phyloP scores from a whole-genome alignment of 768 basidiomycete species.

The Termitomyces titanicus region DNA sequence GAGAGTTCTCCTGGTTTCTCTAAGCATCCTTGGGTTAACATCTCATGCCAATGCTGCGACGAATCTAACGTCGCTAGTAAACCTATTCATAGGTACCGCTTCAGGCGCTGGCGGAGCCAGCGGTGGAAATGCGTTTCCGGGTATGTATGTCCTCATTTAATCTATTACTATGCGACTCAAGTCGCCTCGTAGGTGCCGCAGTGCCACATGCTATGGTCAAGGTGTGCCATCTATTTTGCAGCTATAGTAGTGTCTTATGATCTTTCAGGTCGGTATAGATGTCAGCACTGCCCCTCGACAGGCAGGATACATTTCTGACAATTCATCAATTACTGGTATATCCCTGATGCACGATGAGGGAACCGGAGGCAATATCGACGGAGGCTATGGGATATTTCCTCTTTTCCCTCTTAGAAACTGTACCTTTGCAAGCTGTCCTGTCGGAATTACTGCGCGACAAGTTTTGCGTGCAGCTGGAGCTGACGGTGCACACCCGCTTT shows the following conservation, averaged over 20 bases:
- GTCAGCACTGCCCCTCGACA: constrained; percentile 45
- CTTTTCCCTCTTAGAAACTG: constrained; percentile 43
- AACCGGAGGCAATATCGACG: constrained; percentile 47
- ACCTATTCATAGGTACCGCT: constrained; percentile 49
- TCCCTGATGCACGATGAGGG: constrained; percentile 54
- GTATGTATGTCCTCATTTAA: constrained; percentile 22
- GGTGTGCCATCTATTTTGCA: constrained; percentile 17
- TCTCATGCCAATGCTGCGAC: constrained; percentile 10
- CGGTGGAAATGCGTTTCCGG: constrained; percentile 48
- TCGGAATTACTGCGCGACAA: constrained; percentile 35
- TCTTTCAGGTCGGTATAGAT: constrained; percentile 45
- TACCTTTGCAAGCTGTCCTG: constrained; percentile 38
- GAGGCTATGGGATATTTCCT: constrained; percentile 51
- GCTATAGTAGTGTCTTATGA: neutral
- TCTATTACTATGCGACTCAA: neutral
- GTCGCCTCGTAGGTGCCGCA: constrained; percentile 30
- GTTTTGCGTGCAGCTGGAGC: constrained; percentile 37
- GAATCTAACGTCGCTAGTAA: constrained; percentile 43
- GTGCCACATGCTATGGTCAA: constrained; percentile 54
- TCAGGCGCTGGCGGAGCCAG: constrained; percentile 42
- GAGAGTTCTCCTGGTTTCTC: neutral
- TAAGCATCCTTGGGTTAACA: neutral
- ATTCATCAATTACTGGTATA: constrained; percentile 40
- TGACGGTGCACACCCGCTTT: constrained; percentile 30
- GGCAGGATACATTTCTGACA: constrained; percentile 47